A percentile compares a stretch with the other conserved stretches of the same genome.
Evolutionary conservation across 164 flowering plant species (phyloP).

Genomic region (Piper betle): DNA sequence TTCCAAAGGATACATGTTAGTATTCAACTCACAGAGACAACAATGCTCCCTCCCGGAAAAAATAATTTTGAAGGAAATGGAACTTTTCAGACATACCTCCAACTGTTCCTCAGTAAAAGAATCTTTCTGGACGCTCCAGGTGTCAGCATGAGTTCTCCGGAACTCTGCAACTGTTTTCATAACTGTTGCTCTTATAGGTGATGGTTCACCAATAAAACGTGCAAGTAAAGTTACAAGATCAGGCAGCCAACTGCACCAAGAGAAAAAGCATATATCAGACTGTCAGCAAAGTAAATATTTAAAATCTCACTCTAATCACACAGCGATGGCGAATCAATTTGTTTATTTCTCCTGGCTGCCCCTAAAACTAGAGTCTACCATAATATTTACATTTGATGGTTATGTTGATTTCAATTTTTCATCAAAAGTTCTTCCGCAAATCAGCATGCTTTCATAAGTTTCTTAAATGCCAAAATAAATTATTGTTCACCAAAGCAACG

Average conservation of each 20-base stretch:
- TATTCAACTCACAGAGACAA: neutral
- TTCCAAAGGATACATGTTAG: too few relatives aligned
- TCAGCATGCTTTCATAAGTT: too few relatives aligned
- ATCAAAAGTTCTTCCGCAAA: neutral
- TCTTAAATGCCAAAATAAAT: neutral
- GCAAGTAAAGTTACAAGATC: constrained; percentile 85
- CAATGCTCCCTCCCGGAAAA: neutral
- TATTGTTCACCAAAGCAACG: neutral
- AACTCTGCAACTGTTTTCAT: constrained; percentile 94
- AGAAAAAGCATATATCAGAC: too few relatives aligned
- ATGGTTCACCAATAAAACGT: constrained; percentile 70
- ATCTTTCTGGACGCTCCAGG: constrained; percentile 87
- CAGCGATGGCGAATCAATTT: neutral
- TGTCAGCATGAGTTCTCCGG: constrained; percentile 96
- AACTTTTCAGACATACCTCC: constrained; percentile 33
- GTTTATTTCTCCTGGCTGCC: neutral
- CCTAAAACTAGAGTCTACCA: neutral
- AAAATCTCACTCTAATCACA: neutral
- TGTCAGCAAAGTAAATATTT: too few relatives aligned
- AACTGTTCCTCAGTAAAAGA: constrained; percentile 84
- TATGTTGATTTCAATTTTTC: neutral
- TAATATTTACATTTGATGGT: too few relatives aligned
- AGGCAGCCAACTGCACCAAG: constrained; percentile 73
- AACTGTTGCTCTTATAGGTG: constrained; percentile 87
- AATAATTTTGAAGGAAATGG: neutral